A percentile compares a stretch with the other conserved stretches of the same genome.
Conservation (phyloP, 306 rosid genomes). For the Cicer judaicum region DNA sequence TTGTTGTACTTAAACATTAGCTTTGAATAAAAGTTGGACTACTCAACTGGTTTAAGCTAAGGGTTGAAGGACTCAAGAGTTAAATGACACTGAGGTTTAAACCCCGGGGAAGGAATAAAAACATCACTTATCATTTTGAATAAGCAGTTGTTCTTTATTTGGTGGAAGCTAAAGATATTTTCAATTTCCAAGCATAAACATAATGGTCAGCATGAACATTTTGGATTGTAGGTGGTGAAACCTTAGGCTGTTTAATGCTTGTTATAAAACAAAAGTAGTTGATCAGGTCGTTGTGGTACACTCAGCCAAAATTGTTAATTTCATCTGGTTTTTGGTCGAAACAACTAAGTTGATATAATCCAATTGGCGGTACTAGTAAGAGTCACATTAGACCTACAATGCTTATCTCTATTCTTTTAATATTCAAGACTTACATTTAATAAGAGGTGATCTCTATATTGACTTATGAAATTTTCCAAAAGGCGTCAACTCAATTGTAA, state of each 20-base stretch:
- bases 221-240: conserved; percentile 19
- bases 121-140: not conserved
- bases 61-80: too few relatives aligned
- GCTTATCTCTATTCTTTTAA: not conserved
- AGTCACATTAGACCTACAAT: conserved; percentile 26
- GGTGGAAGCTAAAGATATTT: too few relatives aligned
- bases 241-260: not conserved
- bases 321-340: not conserved
- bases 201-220: not conserved
- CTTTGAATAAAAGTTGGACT: too few relatives aligned
- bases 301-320: not conserved
- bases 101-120: too few relatives aligned
- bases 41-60: too few relatives aligned
- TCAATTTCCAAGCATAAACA: too few relatives aligned
- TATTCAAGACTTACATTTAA: conserved; percentile 6
- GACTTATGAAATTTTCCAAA: too few relatives aligned
- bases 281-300: conserved; percentile 5
- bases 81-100: too few relatives aligned
- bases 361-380: not conserved
- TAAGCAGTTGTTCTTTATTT: not conserved
- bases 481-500: too few relatives aligned
- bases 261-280: conserved; percentile 14
- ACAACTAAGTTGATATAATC: conserved; percentile 12
- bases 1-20: too few relatives aligned
- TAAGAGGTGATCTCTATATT: conserved; percentile 1